These are phyloP conservation scores for Jatropha multifida DNA, from an alignment of 441 rosid species.

Conservation along the genomic window DNA sequence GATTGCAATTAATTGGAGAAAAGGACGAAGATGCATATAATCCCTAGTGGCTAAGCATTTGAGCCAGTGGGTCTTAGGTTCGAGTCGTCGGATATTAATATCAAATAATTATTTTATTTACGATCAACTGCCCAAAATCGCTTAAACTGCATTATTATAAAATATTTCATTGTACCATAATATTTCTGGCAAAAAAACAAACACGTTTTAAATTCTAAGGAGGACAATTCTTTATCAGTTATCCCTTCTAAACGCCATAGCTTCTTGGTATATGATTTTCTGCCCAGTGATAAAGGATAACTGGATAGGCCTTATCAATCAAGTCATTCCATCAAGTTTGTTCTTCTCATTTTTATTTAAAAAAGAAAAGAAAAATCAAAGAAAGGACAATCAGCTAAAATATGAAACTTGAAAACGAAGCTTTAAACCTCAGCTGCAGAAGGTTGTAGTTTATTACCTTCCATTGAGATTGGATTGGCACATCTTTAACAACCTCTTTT, in stretches of 20 bases:
- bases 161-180: no score
- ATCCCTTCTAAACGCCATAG: conserved; percentile 13
- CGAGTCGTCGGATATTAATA: no score
- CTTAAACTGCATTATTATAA: no score
- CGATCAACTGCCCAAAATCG: no score
- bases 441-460: not conserved
- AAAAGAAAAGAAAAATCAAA: not conserved
- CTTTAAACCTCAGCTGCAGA: no score
- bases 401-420: not conserved
- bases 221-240: not conserved
- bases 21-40: conserved; percentile 7
- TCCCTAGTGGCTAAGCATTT: no score
- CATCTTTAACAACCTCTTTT: not conserved
- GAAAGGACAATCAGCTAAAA: not conserved
- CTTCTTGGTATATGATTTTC: not conserved
- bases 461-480: conserved; percentile 27
- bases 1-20: not conserved
- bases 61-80: no score
- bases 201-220: not conserved
- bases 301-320: conserved; percentile 19
- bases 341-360: not conserved
- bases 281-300: not conserved
- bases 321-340: not conserved
- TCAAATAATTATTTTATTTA: no score
- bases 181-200: no score